Conservation (phyloP, 345 rosid species). For the Pugionium cornutum region DNA sequence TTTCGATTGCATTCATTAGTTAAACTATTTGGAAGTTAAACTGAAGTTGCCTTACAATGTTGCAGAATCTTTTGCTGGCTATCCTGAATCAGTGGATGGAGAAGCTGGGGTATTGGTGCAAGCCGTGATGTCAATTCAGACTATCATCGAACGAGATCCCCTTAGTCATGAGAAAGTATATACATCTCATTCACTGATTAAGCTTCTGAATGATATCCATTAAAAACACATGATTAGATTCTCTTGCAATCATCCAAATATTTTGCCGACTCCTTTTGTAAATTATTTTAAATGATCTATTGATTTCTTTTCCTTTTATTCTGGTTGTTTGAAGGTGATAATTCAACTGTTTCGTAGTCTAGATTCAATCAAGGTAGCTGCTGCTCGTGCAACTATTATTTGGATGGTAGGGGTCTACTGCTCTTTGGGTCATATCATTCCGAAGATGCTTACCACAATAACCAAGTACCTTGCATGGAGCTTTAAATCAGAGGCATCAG, state of each 20-base stretch:
- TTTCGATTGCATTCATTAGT: constrained; percentile 11
- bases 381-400: constrained; percentile 85
- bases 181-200: constrained; percentile 28
- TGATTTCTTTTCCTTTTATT: constrained; percentile 23
- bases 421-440: constrained; percentile 70
- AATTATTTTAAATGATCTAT: constrained; percentile 3
- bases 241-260: constrained; percentile 16
- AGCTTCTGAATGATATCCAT: constrained; percentile 2
- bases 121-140: constrained; percentile 71
- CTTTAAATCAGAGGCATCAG: constrained; percentile 77
- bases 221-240: constrained; percentile 2
- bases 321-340: constrained; percentile 57
- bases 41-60: constrained; percentile 32
- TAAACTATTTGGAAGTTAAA: constrained; percentile 11
- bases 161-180: constrained; percentile 74
- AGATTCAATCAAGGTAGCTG: constrained; percentile 83
- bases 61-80: constrained; percentile 63
- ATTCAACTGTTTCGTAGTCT: constrained; percentile 74
- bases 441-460: constrained; percentile 70
- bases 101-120: constrained; percentile 78
- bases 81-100: constrained; percentile 48
- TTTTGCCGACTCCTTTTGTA: constrained; percentile 12
- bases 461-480: constrained; percentile 89
- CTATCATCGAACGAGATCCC: constrained; percentile 78
- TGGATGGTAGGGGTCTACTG: constrained; percentile 95